Evolutionary conservation across 345 rosid species (phyloP), one percentile per base, ranked within the genome.

Genomic region (Salix brachista): DNA sequence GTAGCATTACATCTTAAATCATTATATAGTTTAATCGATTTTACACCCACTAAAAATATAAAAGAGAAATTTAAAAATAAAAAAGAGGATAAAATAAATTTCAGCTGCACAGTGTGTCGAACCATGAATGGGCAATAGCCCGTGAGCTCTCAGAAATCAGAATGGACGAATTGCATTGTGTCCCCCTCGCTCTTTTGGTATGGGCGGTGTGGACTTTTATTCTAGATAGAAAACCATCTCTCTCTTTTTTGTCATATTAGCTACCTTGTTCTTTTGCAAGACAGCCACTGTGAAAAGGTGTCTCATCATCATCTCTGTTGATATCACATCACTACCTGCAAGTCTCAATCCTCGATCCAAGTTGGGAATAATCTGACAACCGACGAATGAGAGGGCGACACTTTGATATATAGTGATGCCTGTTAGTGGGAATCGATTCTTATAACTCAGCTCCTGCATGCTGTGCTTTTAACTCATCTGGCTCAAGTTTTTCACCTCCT

Each of bases 201-300:
- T 77, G 62, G 74, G 34, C 69, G 70, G 61, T 77, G 61, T n/a
- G 56, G 44, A 23, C 17, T 58, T 41, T 41, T 46, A 69, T 46
- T 46, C 64, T 28, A 61, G n/a, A 21, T 5, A 34, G 79, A 41
- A 41, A 41, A 26, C 73, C 75, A 71, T 37, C 39, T 77, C 75
- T 48, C 34, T 46, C 75, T 30, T 13, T 71, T 71, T 50, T 11
- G 3, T 41, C 1, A 26, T 46, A 37, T 73, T 16, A 42, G 28
- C 71, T 52, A 12, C 60, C 71, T 21, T 61, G 77, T 67, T 68
- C 67, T 68, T 65, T 13, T 14, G 71, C 12, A 25, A 73, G 60
- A 50, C 25, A 62, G 46, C 26, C 65, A 65, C 44, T 71, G n/a
- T 48, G 26, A 75, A 80, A 34, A 65, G 68, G 77, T 77, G 56